Conservation (phyloP, 805 yeast species). For the Teunomyces aglyptinius region DNA sequence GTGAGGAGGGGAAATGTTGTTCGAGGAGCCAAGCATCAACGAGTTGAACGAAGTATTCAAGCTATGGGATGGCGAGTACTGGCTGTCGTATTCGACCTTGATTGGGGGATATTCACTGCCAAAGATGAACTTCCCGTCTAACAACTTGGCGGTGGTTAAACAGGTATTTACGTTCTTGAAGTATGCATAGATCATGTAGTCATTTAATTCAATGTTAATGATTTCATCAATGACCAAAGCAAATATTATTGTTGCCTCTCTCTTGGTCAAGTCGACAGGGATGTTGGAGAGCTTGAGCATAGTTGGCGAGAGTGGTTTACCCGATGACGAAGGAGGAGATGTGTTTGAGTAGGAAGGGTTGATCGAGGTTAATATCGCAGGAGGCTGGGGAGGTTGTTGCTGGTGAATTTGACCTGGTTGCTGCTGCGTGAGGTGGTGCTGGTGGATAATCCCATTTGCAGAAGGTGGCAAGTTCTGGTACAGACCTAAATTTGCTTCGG, state of each 20-base stretch:
- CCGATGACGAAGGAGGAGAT: slow-evolving; percentile 7
- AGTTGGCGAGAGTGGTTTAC: slow-evolving; percentile 13
- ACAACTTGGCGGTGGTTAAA: slow-evolving; percentile 37
- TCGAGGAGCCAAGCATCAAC: slow-evolving; percentile 22
- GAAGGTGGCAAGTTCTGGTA: slow-evolving; percentile 11
- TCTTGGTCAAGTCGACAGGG: slow-evolving; percentile 59
- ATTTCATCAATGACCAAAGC: slow-evolving; percentile 66
- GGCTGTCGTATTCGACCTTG: slow-evolving; percentile 33
- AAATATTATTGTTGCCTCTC: slow-evolving; percentile 69
- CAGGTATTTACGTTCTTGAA: slow-evolving; percentile 40
- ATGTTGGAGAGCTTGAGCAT: slow-evolving; percentile 44
- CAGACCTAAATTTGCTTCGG: slow-evolving; percentile 12
- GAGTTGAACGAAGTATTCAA: slow-evolving; percentile 21
- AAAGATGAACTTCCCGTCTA: slow-evolving; percentile 41
- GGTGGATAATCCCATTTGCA: slow-evolving; percentile 5
- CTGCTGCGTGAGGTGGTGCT: slow-evolving; percentile 3
- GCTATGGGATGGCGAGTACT: slow-evolving; percentile 14
- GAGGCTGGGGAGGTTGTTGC: slow-evolving; percentile 10
- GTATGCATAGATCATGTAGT: slow-evolving; percentile 30
- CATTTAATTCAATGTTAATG: slow-evolving; percentile 46
- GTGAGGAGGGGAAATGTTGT: slow-evolving; percentile 36
- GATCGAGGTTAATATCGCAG: slow-evolving; percentile 5
- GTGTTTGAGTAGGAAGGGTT: slow-evolving; percentile 2
- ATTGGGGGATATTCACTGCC: slow-evolving; percentile 36
- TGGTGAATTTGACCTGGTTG: slow-evolving; percentile 7